Percentiles rank a stretch among this genome's conserved stretches.
phyloP scores from a whole-genome alignment of 2,329 filamentous ascomycete species.

The Didymella segeticola region DNA sequence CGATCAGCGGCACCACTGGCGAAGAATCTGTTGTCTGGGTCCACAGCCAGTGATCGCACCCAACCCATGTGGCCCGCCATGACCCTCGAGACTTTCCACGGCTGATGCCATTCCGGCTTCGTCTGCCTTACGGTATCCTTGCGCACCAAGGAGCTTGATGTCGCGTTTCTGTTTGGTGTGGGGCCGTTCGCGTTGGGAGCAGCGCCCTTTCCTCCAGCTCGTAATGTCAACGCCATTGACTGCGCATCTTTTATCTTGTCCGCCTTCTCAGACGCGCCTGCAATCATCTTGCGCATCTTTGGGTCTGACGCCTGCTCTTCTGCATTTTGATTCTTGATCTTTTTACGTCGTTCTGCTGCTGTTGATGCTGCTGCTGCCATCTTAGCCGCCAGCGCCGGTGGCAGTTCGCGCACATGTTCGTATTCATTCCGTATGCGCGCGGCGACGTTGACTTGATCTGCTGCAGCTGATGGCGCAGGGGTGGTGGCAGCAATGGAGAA shows the following conservation, averaged over 20 bases:
- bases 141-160: conserved; percentile 65
- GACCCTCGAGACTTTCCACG: conserved; percentile 97
- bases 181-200: conserved; percentile 64
- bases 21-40: conserved; percentile 98
- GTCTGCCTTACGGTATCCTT: conserved; percentile 70
- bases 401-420: conserved; percentile 76
- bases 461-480: conserved; percentile 52
- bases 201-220: conserved; percentile 54
- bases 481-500: conserved; percentile 54
- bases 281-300: conserved; percentile 72
- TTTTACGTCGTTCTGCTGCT: conserved; percentile 68
- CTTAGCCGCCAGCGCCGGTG: conserved; percentile 78
- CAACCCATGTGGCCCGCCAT: conserved; percentile 96
- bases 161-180: conserved; percentile 58
- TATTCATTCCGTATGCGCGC: conserved; percentile 76
- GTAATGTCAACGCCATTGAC: conserved; percentile 65
- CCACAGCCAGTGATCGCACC: conserved; percentile 76
- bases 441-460: conserved; percentile 58
- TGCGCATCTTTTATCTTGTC: conserved; percentile 53
- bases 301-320: conserved; percentile 58
- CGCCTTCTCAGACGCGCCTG: conserved; percentile 62
- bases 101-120: conserved; percentile 94
- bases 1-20: conserved; percentile 93
- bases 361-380: conserved; percentile 68
- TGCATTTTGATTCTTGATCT: conserved; percentile 60